Base-by-base conservation (phyloP, 2,329 filamentous ascomycete genomes). In the Aspergillus nomiae region DNA sequence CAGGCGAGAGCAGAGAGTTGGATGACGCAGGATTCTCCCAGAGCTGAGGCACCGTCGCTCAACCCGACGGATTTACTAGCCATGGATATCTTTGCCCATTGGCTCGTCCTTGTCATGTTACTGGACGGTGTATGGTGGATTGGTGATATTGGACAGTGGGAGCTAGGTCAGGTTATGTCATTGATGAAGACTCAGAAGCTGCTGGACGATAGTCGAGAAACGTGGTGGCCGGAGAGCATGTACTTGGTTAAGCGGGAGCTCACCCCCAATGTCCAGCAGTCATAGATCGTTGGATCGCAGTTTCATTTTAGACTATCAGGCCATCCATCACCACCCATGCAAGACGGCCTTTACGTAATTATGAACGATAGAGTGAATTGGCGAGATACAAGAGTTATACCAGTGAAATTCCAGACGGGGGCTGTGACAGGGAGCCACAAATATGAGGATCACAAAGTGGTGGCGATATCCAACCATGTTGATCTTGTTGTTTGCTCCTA, bases 111-210 rank as follows among this genome's bases (percentile, higher is more conserved):
- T 16, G 67, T 77, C 16, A 69, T 72, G 59, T 63, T 73, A 41
- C 53, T 75, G 32, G 70, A 71, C 34, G 69, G 71, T n/a, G 68
- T 77, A 43, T 78, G 76, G 76, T 77, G 76, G 76, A 70, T 76
- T 55, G 60, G 63, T 21, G 69, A 65, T 28, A 74, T 74, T 60
- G 71, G 71, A 24, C 46, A 66, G 16, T 72, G 71, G 69, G 69
- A 73, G 19, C 59, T 73, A 16, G 63, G 66, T 3, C 70, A 69
- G 34, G 56, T 73, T 14, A 59, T 72, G n/a, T 60, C 65, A 6
- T 63, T 70, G 32, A 67, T 66, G 55, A 70, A 67, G 53, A 65
- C 59, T 26, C 62, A 63, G 45, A 63, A 67, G 55, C 36, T 46
- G 34, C 21, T 51, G 36, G 26, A 60, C 19, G 56, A 64, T 53